Base-by-base conservation (phyloP, 805 yeast genomes). In the Candida verbasci region DNA sequence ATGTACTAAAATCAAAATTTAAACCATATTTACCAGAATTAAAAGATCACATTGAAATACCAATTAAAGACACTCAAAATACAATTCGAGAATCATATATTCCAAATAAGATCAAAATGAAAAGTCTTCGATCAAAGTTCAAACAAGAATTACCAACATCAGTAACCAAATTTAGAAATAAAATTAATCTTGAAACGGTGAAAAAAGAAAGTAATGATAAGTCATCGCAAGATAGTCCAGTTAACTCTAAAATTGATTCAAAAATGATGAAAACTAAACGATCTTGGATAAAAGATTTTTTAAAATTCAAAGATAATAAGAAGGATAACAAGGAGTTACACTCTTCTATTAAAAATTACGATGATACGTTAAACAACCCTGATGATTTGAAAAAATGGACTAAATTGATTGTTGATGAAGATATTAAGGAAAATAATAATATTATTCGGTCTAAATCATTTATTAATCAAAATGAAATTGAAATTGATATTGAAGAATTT, bases 401-500 rank as follows among this genome's bases (percentile, higher is more conserved):
- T 14, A 45, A 42, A 18, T 42, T 36, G 26, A 38, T 52, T 7
- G 44, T 43, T 9, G 44, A 47, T 24, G 50, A 49, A 23, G 40
- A 42, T n/a, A 46, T 36, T 21, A 47, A 40, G 26, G 49, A 49
- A 4, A 29, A 24, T n/a, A 17, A 39, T 27, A 29, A 34, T 9
- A 11, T 23, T 2, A 17, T 12, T 23, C 30, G 31, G n/a, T 18
- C 27, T 25, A 35, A 35, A 14, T 17, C 14, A 23, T 29, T 24
- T 30, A 26, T 24, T 34, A 35, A 29, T 41, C 42, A 38, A 24
- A 37, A 40, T 4, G 40, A 40, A 22, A 32, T 41, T 17, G 47
- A 47, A 23, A 37, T 61, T 16, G 55, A 60, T 23, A 48, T 61
- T 21, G 55, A 48, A 22, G 56, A 54, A 15, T 62, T 65, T 39